Evolutionary conservation across 371 early-diverging fungal genomes (phyloP).

Genomic region (Massospora cicadina): DNA sequence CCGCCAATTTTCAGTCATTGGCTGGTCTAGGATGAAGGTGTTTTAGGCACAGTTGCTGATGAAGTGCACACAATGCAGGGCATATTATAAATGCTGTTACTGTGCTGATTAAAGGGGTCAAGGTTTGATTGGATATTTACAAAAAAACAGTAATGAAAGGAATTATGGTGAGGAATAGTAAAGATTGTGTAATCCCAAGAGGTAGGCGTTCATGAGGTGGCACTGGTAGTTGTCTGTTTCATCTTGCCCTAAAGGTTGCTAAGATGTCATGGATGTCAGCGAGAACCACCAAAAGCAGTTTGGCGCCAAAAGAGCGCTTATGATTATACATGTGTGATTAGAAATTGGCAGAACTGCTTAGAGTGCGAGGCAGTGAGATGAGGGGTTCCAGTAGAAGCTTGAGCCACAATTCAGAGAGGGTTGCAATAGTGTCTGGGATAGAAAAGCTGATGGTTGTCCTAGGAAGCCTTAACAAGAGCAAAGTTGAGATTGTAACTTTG

Average conservation of each 20-base stretch:
- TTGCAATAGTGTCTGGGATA: too few relatives aligned
- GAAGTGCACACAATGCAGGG: too few relatives aligned
- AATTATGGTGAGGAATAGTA: too few relatives aligned
- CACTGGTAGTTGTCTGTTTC: constrained; percentile 72
- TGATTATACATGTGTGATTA: constrained; percentile 69
- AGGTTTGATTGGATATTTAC: too few relatives aligned
- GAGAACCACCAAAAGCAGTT: constrained; percentile 37
- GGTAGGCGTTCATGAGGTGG: constrained; percentile 39
- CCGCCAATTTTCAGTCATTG: too few relatives aligned
- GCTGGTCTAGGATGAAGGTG: too few relatives aligned
- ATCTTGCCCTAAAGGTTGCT: constrained; percentile 50
- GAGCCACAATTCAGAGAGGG: constrained; percentile 37
- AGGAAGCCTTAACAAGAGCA: constrained; percentile 35
- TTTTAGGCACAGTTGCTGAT: too few relatives aligned
- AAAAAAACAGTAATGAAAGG: too few relatives aligned
- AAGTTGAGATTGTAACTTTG: constrained; percentile 68
- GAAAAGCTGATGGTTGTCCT: constrained; percentile 25
- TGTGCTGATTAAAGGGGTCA: too few relatives aligned
- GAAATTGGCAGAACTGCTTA: constrained; percentile 36
- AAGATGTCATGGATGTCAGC: constrained; percentile 43
- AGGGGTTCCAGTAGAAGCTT: constrained; percentile 34
- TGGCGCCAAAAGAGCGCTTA: constrained; percentile 43
- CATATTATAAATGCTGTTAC: too few relatives aligned
- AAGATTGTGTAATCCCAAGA: too few relatives aligned
- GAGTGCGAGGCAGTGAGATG: constrained; percentile 20